phyloP scores from a whole-genome alignment of 2,329 filamentous ascomycete species.

The Beauveria pseudobassiana region DNA sequence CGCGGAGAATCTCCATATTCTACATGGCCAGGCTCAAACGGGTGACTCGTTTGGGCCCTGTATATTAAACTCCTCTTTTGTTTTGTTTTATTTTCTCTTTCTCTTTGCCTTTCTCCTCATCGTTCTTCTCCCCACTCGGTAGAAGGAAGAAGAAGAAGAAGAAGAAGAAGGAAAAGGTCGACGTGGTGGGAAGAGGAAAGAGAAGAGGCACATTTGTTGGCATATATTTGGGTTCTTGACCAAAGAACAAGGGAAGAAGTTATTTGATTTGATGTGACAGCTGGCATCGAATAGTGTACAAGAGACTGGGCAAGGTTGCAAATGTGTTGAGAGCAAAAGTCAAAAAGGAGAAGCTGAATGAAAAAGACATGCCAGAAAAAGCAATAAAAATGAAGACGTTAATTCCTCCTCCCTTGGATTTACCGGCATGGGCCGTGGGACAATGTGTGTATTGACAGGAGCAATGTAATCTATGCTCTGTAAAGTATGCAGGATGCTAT shows the following conservation, averaged over 20 bases:
- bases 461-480: background rate
- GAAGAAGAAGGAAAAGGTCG: background rate
- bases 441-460: background rate
- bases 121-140: background rate
- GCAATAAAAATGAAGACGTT: conserved; percentile 5
- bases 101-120: background rate
- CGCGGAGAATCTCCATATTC: background rate
- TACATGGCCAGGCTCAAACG: background rate
- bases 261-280: background rate
- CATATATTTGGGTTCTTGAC: background rate
- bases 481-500: background rate
- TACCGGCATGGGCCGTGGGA: too few species aligned
- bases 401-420: background rate
- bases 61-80: conserved; percentile 12
- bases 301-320: background rate
- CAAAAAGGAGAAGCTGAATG: background rate
- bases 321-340: background rate
- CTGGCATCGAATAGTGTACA: conserved; percentile 4
- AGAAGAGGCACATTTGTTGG: conserved; percentile 1
- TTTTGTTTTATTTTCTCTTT: background rate
- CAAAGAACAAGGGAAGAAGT: background rate
- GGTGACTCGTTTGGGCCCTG: conserved; percentile 1
- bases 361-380: background rate
- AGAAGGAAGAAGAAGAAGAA: background rate
- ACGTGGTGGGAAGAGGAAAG: background rate